phyloP scores from a whole-genome alignment of 2,329 filamentous ascomycete genomes.

The Colletotrichum coccodes region DNA sequence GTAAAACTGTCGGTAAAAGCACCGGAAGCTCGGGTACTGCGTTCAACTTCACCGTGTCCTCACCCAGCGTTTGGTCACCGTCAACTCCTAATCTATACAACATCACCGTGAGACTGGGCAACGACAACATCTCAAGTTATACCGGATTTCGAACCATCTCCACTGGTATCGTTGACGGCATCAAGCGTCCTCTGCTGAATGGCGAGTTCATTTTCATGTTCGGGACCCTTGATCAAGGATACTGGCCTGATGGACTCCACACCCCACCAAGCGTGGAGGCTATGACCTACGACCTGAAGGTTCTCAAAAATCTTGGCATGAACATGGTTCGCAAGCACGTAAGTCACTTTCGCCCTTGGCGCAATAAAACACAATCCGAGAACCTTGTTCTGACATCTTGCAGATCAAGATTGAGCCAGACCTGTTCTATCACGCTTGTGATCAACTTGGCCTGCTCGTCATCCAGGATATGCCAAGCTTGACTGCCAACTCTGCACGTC shows the following conservation, averaged over 20 bases:
- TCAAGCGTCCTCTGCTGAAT: slow-evolving; percentile 72
- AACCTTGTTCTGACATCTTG: slow-evolving; percentile 26
- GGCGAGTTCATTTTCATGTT: slow-evolving; percentile 76
- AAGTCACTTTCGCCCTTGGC: no score
- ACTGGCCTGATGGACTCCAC: slow-evolving; percentile 77
- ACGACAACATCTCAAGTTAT: slow-evolving; percentile 70
- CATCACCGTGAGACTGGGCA: slow-evolving; percentile 61
- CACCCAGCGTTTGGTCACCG: slow-evolving; percentile 72
- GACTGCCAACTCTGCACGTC: slow-evolving; percentile 42
- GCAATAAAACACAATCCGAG: accelerated
- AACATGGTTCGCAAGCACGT: slow-evolving; percentile 79
- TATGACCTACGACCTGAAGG: slow-evolving; percentile 72
- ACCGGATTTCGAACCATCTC: slow-evolving; percentile 75
- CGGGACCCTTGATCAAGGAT: slow-evolving; percentile 77
- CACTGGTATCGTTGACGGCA: slow-evolving; percentile 63
- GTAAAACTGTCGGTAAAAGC: slow-evolving; percentile 53
- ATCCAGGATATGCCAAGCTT: slow-evolving; percentile 80
- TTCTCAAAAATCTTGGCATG: slow-evolving; percentile 73
- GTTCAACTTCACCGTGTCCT: slow-evolving; percentile 65
- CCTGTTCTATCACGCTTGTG: slow-evolving; percentile 75
- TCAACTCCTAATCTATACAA: slow-evolving; percentile 72
- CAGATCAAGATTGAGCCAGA: slow-evolving; percentile 75
- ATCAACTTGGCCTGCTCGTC: slow-evolving; percentile 72
- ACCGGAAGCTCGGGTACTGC: slow-evolving; percentile 56
- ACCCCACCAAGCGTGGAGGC: slow-evolving; percentile 73